A percentile compares a stretch with the other conserved stretches of the same genome.
Evolutionary conservation across 163 green algal species (phyloP).

Genomic region (Prototheca cutis): DNA sequence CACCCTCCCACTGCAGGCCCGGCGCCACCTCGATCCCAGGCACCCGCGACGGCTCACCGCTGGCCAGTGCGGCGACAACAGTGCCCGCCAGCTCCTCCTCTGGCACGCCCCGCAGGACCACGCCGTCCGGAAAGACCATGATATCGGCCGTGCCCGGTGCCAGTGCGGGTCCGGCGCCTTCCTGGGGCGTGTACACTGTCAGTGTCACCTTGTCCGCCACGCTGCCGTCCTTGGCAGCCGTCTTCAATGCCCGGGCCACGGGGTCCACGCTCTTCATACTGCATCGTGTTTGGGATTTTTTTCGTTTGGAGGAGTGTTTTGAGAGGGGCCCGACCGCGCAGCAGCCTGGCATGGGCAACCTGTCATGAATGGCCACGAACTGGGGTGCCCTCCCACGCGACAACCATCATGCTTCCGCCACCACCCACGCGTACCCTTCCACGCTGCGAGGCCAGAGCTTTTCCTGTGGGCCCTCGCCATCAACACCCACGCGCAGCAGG

Average conservation of each 20-base stretch:
- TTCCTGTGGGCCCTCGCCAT: neutral
- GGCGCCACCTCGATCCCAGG: neutral
- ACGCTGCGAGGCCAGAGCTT: slow-evolving; percentile 3
- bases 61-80: slow-evolving; percentile 1
- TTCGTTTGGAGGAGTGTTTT: too few relatives aligned
- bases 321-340: neutral
- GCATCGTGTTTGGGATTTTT: too few relatives aligned
- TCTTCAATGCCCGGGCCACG: neutral
- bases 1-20: neutral
- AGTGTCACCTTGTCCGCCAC: slow-evolving; percentile 6
- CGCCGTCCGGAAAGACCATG: slow-evolving; percentile 1
- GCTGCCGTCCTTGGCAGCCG: slow-evolving; percentile 7
- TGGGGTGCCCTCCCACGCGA: too few relatives aligned
- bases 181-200: slow-evolving; percentile 3
- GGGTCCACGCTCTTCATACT: neutral
- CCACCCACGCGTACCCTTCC: slow-evolving; percentile 4
- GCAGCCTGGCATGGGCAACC: neutral
- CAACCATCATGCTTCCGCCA: too few relatives aligned
- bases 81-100: neutral
- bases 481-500: slow-evolving; percentile 3
- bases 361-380: neutral
- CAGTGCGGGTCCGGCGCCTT: neutral
- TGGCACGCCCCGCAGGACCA: neutral
- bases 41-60: too few relatives aligned
- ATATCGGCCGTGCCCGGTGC: neutral